phyloP scores from a whole-genome alignment of 2,329 filamentous ascomycete genomes.

The Pezicula rhizophila region DNA sequence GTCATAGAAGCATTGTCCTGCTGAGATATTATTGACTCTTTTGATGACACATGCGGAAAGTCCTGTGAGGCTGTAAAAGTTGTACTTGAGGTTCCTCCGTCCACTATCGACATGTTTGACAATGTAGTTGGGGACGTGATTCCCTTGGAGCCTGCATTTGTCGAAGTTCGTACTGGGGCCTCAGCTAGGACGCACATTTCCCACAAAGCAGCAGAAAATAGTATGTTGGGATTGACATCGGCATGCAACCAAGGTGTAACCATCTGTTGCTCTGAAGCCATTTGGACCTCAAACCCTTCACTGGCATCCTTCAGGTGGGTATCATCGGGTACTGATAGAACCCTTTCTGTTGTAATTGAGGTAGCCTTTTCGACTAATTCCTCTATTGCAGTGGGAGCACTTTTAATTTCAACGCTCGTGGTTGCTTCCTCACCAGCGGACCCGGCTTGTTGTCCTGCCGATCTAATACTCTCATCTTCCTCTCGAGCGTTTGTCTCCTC shows the following conservation, averaged over 20 bases:
- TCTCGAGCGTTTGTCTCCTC: conserved; percentile 31
- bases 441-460: conserved; percentile 14
- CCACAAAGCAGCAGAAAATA: too few relatives aligned
- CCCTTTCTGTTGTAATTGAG: conserved; percentile 1
- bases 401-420: conserved; percentile 14
- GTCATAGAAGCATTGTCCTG: too few relatives aligned
- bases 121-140: too few relatives aligned
- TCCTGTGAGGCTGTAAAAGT: too few relatives aligned
- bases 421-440: conserved; percentile 11
- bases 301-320: conserved; percentile 1
- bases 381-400: conserved; percentile 28
- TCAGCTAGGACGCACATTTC: conserved; percentile 4
- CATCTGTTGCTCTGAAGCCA: conserved; percentile 5
- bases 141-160: too few relatives aligned
- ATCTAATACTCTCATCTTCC: conserved; percentile 18
- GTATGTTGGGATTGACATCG: too few relatives aligned
- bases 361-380: conserved; percentile 21
- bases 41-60: too few relatives aligned
- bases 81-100: too few relatives aligned
- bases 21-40: too few relatives aligned
- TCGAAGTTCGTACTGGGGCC: too few relatives aligned
- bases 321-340: not conserved
- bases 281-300: conserved; percentile 5
- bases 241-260: conserved; percentile 11
- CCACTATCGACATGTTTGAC: too few relatives aligned